A percentile compares a stretch with the other conserved stretches of the same genome.
These are phyloP conservation scores for Xylariales sp. DNA, from an alignment of 2,329 filamentous ascomycete genomes.

Conservation along the genomic window DNA sequence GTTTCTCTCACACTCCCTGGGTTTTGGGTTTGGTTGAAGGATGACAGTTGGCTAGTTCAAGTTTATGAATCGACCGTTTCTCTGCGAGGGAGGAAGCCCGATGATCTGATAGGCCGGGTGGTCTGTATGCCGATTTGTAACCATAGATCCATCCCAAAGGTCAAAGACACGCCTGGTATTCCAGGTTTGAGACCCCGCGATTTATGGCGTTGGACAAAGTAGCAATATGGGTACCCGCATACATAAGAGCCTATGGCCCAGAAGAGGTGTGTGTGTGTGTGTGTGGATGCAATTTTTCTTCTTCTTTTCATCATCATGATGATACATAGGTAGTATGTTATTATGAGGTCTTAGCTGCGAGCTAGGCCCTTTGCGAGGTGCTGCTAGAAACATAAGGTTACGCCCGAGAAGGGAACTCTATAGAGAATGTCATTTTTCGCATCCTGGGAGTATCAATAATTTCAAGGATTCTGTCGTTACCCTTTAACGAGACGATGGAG, in stretches of 20 bases:
- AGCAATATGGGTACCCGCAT: too few relatives aligned
- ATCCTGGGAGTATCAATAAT: too few relatives aligned
- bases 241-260: too few relatives aligned
- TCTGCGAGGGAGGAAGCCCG: not conserved
- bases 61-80: not conserved
- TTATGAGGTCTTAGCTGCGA: too few relatives aligned
- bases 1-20: conserved; percentile 1
- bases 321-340: too few relatives aligned
- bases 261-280: too few relatives aligned
- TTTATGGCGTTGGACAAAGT: not conserved
- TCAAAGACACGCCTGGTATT: not conserved
- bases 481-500: conserved; percentile 8
- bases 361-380: too few relatives aligned
- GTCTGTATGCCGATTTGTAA: not conserved
- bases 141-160: not conserved
- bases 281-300: too few relatives aligned
- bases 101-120: not conserved
- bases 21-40: conserved; percentile 1
- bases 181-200: not conserved
- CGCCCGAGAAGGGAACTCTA: too few relatives aligned
- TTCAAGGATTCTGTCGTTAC: not conserved
- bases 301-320: too few relatives aligned
- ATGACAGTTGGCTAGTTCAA: conserved; percentile 9
- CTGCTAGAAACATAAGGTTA: too few relatives aligned
- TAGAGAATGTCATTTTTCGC: too few relatives aligned